These are phyloP conservation scores for Fusarium cicatricum DNA, from an alignment of 2,329 filamentous ascomycete species.

Conservation along the genomic window DNA sequence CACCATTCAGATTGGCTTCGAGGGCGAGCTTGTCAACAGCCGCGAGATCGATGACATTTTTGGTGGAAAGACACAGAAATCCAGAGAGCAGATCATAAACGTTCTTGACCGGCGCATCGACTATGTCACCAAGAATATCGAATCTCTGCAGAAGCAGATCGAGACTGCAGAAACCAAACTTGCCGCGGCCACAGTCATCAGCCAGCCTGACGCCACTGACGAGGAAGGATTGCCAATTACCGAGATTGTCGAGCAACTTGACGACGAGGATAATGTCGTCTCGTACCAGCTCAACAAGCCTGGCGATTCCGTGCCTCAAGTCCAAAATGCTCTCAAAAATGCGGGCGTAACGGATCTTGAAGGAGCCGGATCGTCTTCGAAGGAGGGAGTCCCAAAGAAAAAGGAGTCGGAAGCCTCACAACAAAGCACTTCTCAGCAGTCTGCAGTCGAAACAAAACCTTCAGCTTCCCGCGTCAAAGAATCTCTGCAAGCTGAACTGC, in stretches of 20 bases:
- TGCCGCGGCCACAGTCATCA: conserved; percentile 66
- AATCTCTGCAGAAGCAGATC: conserved; percentile 77
- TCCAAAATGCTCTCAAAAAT: conserved; percentile 78
- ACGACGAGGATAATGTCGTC: conserved; percentile 87
- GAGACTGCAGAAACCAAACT: conserved; percentile 74
- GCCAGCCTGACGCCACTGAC: conserved; percentile 67
- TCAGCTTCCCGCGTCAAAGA: conserved; percentile 12
- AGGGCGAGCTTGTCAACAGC: conserved; percentile 68
- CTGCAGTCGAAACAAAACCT: conserved; percentile 5
- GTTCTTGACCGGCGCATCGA: conserved; percentile 77
- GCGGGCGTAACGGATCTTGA: conserved; percentile 70
- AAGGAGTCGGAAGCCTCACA: conserved; percentile 4
- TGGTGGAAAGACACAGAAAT: conserved; percentile 40
- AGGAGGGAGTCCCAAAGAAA: background rate
- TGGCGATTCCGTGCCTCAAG: conserved; percentile 70
- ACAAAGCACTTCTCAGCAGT: background rate
- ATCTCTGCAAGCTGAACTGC: background rate
- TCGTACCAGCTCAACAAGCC: conserved; percentile 72
- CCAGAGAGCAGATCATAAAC: conserved; percentile 63
- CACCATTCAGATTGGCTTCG: conserved; percentile 64
- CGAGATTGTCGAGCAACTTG: conserved; percentile 91
- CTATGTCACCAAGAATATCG: conserved; percentile 86
- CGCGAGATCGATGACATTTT: conserved; percentile 62
- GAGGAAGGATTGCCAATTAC: conserved; percentile 80
- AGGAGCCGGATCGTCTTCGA: conserved; percentile 17